Evolutionary conservation across 2,329 filamentous ascomycete species (phyloP), one percentile per base, ranked within the genome.

Genomic region (Calcarisporium arbuscula): DNA sequence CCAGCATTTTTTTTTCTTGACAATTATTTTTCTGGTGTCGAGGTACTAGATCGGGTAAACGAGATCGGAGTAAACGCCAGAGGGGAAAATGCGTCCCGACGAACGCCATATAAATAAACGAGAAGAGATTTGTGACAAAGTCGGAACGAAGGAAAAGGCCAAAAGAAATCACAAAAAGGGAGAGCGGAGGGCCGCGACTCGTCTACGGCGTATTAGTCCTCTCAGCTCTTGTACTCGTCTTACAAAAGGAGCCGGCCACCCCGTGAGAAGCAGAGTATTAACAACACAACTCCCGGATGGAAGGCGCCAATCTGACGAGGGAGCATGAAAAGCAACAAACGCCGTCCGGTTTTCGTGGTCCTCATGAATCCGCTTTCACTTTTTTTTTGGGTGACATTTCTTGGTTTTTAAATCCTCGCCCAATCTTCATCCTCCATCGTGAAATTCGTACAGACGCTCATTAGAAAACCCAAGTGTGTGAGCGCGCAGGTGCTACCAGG

Each of bases 281-380:
- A 49, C 45, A 36, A 29, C 37, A 51, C 48, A 61, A 49, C 64
- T 64, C 64, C 65, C 65, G 61, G 60, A 61, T 62, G 52, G 41
- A 43, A 57, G 50, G 48, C 45, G 61, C 61, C 68, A 72, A 70
- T 72, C 64, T 71, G 67, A 67, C 61, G 62, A 65, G 51, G 57
- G 56, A 49, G 60, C 54, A 35, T 54, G 57, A 60, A 57, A 58
- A 58, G 57, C 53, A 52, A 48, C 40, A 45, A 53, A 57, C 52
- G 49, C 52, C 51, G 41, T 41, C 40, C 45, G 37, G 46, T 36
- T 36, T 39, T 45, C 43, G 33, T 11, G 38, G 27, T 50, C 44
- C 40, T 23, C 40, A 29, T 40, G 12, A 23, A 37, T 38, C 42
- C 43, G 38, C 40, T 45, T 47, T 50, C 48, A 45, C 46, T 43